phyloP scores from a whole-genome alignment of 257 asterid species.

The Solanum chiquidenum region DNA sequence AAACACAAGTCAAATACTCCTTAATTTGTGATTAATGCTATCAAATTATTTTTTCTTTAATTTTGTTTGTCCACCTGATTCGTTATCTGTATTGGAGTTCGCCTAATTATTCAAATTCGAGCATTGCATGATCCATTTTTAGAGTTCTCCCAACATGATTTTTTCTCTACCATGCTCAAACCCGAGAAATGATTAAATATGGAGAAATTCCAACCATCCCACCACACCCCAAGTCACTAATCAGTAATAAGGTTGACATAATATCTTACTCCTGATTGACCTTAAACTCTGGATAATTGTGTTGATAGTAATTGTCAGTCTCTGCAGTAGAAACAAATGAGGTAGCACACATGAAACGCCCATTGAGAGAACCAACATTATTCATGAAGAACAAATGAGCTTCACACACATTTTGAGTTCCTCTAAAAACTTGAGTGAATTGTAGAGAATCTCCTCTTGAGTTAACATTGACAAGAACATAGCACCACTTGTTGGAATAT shows the following conservation, averaged over 20 bases:
- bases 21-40: too few species aligned
- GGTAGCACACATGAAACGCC: constrained; percentile 44
- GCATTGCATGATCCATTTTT: too few species aligned
- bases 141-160: neutral
- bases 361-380: constrained; percentile 10
- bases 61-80: too few species aligned
- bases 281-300: constrained; percentile 1
- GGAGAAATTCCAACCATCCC: too few species aligned
- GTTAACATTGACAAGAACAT: constrained; percentile 12
- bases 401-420: constrained; percentile 33
- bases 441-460: neutral
- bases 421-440: constrained; percentile 33
- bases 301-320: constrained; percentile 25
- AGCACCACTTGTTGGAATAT: neutral
- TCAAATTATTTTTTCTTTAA: too few species aligned
- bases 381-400: constrained; percentile 50
- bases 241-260: neutral
- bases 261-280: constrained; percentile 23
- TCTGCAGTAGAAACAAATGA: constrained; percentile 30
- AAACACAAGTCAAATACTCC: too few species aligned
- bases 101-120: too few species aligned
- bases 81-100: too few species aligned
- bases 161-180: too few species aligned
- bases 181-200: too few species aligned
- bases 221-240: too few species aligned